A percentile compares a stretch with the other conserved stretches of the same genome.
These are phyloP conservation scores for Pharnaceum exiguum DNA, from an alignment of 148 eudicot species.

Conservation along the genomic window DNA sequence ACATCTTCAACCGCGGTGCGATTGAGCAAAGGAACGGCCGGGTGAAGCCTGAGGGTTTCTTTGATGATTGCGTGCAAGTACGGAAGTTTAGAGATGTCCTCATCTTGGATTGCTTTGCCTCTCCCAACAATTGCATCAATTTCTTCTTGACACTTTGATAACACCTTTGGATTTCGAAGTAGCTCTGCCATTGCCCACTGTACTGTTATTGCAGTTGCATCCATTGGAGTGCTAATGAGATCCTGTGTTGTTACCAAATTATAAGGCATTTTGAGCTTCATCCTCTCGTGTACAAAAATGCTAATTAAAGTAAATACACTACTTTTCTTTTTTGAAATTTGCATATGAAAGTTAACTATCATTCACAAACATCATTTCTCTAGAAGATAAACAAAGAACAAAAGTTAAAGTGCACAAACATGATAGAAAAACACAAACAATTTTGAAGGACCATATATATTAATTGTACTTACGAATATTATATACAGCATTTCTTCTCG, in stretches of 20 bases:
- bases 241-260: too few relatives aligned
- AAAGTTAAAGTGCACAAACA: too few relatives aligned
- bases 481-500: slow-evolving; percentile 4
- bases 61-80: slow-evolving; percentile 58
- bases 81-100: slow-evolving; percentile 34
- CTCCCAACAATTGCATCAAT: slow-evolving; percentile 4
- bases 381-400: too few relatives aligned
- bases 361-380: too few relatives aligned
- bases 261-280: too few relatives aligned
- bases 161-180: not conserved
- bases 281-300: too few relatives aligned
- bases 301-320: too few relatives aligned
- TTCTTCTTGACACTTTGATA: slow-evolving; percentile 9
- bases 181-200: slow-evolving; percentile 21
- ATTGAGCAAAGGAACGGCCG: slow-evolving; percentile 49
- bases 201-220: slow-evolving; percentile 16
- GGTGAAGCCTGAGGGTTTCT: slow-evolving; percentile 52
- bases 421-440: too few relatives aligned
- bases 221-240: slow-evolving; percentile 18
- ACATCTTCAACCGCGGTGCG: slow-evolving; percentile 45
- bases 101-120: not conserved
- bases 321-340: too few relatives aligned
- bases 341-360: too few relatives aligned
- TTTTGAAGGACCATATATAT: too few relatives aligned
- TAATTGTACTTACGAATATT: slow-evolving; percentile 16